Base-by-base conservation (phyloP, 2,329 filamentous ascomycete species). In the Botrytis fabae region DNA sequence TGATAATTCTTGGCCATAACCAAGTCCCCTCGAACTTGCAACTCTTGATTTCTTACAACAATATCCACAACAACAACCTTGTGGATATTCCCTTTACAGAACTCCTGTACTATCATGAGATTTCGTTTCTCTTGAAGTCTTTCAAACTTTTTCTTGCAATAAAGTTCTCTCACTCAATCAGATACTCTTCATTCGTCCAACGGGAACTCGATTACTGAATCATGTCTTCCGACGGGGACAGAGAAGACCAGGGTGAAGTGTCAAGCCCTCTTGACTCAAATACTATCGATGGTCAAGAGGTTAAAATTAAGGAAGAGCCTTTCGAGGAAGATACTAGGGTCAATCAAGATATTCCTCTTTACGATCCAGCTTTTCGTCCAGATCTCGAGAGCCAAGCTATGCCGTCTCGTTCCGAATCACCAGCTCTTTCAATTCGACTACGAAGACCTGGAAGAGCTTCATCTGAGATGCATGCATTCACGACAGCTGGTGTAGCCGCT, bases 81-180 rank as follows among this genome's bases (percentile, higher is more conserved):
- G 14, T 28, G 51, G 4, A n/a, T 12, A 25, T 4, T 6, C 12
- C 28, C 1, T 18, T 4, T 14, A 63, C 25, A 42, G 4, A 28
- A 42, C n/a, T 28, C 1, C 9, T 44, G 16, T 44, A 63, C 61
- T 3, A 63, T 63, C 22, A n/a, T 5, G 1, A 8, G 4, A 20
- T 4, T 7, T 42, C 0, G 8, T 44, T 20, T 42, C 20, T 12
- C 7, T 8, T n/a, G 1, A 0, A 12, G 4, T 38, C 10, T 12
- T 66, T n/a, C 40, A 38, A n/a, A n/a, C 32, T 14, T 25, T 12
- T n/a, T 4, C 22, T 10, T 10, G 7, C 35, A n/a, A 61, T 40
- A 25, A 18, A 16, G 1, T 40, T 8, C 25, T 40, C 14, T n/a
- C 35, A 18, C 2, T 40, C 12, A 9, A n/a, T 5, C 25, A n/a